Evolutionary conservation across 2,329 filamentous ascomycete genomes (phyloP), one percentile per base, ranked within the genome.

Genomic region (Pyrenochaeta sp.): DNA sequence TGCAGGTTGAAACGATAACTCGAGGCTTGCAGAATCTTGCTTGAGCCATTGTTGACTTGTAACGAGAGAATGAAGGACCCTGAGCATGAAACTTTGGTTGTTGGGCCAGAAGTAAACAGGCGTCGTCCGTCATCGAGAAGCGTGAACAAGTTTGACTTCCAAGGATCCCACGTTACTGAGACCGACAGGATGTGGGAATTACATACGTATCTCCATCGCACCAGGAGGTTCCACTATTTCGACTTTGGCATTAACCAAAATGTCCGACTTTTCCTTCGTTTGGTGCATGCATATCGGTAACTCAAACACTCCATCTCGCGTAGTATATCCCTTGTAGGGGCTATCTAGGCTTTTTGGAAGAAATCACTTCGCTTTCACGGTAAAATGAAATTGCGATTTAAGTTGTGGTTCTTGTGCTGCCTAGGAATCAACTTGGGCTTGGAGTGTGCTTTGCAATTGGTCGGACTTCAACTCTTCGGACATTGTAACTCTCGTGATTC

Each of bases 1-100:
- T 18, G 27, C 43, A 43, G 28, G 38, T 27, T 22, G 26, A 42
- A 11, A 48, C 19, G 4, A 34, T 13, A 19, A 34, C 22, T 34
- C 6, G 31, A 34, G 7, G 18, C n/a, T n/a, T 34, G 11, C 21
- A 11, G 18, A 34, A n/a, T 13, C 31, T 34, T 14, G 31, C 19
- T 3, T 22, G 21, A n/a, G 18, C 6, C 13, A 34, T 14, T 13
- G 22, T 22, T 4, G 31, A 3, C 19, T 34, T 34, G 18, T 20
- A 22, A 7, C n/a, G 18, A 22, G 31, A 14, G 10, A 13, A 34
- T 34, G 19, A 20, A 34, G 11, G 18, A n/a, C n/a, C n/a, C n/a
- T 32, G n/a, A 34, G 7, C 21, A 19, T 18, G 30, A 32, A 11
- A 7, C 21, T 8, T 6, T 19, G 21, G 18, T 21, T 32, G 15